Evolutionary conservation across 1,139 yeast genomes (phyloP), one percentile per base, ranked within the genome.

Genomic region (Blastobotrys raffinosifermentans): DNA sequence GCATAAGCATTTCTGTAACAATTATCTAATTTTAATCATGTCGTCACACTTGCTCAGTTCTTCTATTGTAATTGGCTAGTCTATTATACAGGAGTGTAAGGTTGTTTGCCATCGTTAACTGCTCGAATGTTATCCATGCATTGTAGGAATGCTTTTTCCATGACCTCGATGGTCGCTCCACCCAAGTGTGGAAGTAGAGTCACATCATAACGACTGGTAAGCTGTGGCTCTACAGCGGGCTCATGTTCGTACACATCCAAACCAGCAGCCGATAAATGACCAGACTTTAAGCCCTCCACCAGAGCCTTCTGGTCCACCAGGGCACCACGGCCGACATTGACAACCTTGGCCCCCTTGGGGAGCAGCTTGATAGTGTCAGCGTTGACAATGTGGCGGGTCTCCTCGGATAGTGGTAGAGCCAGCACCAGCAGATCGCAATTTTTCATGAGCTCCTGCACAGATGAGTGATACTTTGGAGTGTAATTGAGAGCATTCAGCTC

Each of bases 311-410:
- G 94, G 52, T 86, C 81, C 41, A 87, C 68, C 20, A 85, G 75
- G 4, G 71, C 57, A 1, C 94, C 95, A 48, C 95, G 70, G 1
- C 94, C 94, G 23, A 83, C 77, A 55, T 86, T 86, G 40, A 86
- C 79, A 23, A 86, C 65, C 46, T 85, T 67, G 13, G 80, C 70
- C 1, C 79, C 79, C 17, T 60, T 57, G 46, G 81, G 73, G 31
- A 69, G 59, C 41, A 56, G 48, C 8, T 61, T 57, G 13, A 84
- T 66, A 1, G 77, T 54, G 1, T 66, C 51, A 19, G 54, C 59
- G 50, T 80, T 73, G 40, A 83, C 63, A 51, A 83, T 57, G 49
- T 80, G 71, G 13, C 61, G 55, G 0, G 93, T 82, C 19, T 70
- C 68, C 2, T 74, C 68, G 2, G 77, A 69, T 15, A 79, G 78